Percentiles rank a stretch among this genome's conserved stretches.
Conservation (phyloP, 2,329 filamentous ascomycete genomes). For the Exophiala aquamarina region DNA sequence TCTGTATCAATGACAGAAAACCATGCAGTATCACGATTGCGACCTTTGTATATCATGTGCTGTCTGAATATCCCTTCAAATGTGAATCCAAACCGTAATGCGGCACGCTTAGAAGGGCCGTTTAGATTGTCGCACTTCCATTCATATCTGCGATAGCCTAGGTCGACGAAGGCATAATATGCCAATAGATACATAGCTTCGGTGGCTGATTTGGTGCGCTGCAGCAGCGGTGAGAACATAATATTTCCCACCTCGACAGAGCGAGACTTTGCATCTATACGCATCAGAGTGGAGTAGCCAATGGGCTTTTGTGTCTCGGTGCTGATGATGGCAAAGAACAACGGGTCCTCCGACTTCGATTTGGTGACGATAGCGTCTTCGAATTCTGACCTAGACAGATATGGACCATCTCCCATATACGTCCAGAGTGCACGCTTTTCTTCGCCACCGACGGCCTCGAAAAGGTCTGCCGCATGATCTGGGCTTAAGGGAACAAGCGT, state of each 20-base stretch:
- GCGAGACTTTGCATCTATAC: slow-evolving; percentile 49
- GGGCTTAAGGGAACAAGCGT: slow-evolving; percentile 30
- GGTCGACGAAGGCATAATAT: slow-evolving; percentile 52
- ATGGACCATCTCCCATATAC: slow-evolving; percentile 43
- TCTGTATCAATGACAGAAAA: slow-evolving; percentile 60
- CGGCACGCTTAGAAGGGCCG: slow-evolving; percentile 53
- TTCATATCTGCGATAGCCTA: slow-evolving; percentile 59
- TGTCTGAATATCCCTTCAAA: slow-evolving; percentile 63
- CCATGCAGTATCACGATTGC: slow-evolving; percentile 61
- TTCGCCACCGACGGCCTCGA: slow-evolving; percentile 29
- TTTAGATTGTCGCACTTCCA: slow-evolving; percentile 66
- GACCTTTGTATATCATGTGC: slow-evolving; percentile 60
- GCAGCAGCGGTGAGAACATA: slow-evolving; percentile 51
- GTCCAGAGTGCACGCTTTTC: slow-evolving; percentile 38
- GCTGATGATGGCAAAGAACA: slow-evolving; percentile 49
- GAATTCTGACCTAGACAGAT: slow-evolving; percentile 33
- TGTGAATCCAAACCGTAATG: slow-evolving; percentile 57
- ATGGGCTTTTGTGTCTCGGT: slow-evolving; percentile 36
- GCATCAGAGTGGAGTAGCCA: slow-evolving; percentile 46
- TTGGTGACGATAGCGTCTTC: slow-evolving; percentile 27
- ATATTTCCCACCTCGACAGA: slow-evolving; percentile 60
- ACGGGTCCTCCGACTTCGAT: slow-evolving; percentile 35
- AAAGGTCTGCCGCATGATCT: slow-evolving; percentile 35
- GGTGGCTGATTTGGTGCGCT: slow-evolving; percentile 57
- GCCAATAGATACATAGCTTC: slow-evolving; percentile 60